Percentiles rank a stretch among this genome's conserved stretches.
These are phyloP conservation scores for Monosporascus cannonballus DNA, from an alignment of 2,329 filamentous ascomycete genomes.

Conservation along the genomic window DNA sequence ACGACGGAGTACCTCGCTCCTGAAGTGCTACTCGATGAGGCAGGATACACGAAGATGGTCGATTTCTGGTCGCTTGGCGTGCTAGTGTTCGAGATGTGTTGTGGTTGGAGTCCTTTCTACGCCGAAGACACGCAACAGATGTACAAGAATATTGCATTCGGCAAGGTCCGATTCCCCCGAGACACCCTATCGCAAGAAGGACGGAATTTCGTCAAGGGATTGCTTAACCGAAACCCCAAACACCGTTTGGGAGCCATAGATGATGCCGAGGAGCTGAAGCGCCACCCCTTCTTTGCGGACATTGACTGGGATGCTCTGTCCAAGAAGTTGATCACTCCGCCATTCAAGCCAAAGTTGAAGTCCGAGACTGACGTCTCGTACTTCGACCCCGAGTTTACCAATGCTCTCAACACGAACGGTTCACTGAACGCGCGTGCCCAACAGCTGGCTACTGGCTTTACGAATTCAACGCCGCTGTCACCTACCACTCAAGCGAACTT, in stretches of 20 bases:
- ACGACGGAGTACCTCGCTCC: conserved; percentile 97
- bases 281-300: conserved; percentile 89
- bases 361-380: conserved; percentile 95
- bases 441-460: conserved; percentile 76
- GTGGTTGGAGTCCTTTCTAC: conserved; percentile 98
- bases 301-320: conserved; percentile 85
- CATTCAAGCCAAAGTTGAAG: conserved; percentile 96
- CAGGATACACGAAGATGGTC: conserved; percentile 99
- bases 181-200: conserved; percentile 93
- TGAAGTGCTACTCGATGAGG: conserved; percentile 90
- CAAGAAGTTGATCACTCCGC: conserved; percentile 89
- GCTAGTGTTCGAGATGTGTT: conserved; percentile 99
- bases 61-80: conserved; percentile 99
- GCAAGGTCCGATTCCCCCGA: conserved; percentile 92
- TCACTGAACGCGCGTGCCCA: conserved; percentile 90
- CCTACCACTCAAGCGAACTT: conserved; percentile 98
- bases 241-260: conserved; percentile 86
- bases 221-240: conserved; percentile 94
- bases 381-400: conserved; percentile 98
- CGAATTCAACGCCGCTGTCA: conserved; percentile 85
- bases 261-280: conserved; percentile 91
- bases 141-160: conserved; percentile 99
- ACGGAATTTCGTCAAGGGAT: conserved; percentile 94
- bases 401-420: conserved; percentile 77
- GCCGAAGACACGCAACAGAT: conserved; percentile 99